Evolutionary conservation across 2,329 filamentous ascomycete species (phyloP).

Genomic region (Dothidotthia symphoricarpi): DNA sequence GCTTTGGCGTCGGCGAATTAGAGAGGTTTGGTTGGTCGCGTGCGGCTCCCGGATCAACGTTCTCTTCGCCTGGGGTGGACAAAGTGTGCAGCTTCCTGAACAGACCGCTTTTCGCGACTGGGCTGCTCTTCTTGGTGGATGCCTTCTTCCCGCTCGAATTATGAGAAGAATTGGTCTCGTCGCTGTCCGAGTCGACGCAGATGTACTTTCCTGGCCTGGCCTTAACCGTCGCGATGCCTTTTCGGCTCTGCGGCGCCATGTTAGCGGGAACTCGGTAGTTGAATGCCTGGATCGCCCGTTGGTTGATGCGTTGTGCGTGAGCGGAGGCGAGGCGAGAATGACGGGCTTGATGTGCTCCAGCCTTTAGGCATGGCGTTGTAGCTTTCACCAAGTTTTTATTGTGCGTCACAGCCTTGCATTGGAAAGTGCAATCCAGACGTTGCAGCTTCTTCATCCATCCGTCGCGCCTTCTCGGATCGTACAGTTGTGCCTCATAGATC

Average conservation of each 20-base stretch:
- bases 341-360: constrained; percentile 25
- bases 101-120: background rate
- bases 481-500: constrained; percentile 11
- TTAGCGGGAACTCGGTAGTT: constrained; percentile 9
- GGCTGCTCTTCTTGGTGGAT: background rate
- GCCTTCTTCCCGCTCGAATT: background rate
- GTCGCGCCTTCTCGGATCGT: constrained; percentile 18
- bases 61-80: constrained; percentile 7
- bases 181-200: constrained; percentile 9
- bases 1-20: constrained; percentile 11
- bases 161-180: constrained; percentile 2
- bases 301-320: constrained; percentile 15
- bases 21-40: constrained; percentile 20
- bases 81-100: background rate
- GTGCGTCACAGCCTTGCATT: constrained; percentile 4
- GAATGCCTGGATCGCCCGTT: constrained; percentile 17
- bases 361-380: constrained; percentile 15
- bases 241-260: constrained; percentile 19
- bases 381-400: constrained; percentile 8
- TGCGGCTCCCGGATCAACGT: constrained; percentile 10
- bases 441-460: constrained; percentile 11
- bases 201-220: constrained; percentile 16
- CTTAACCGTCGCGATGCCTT: constrained; percentile 26
- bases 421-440: constrained; percentile 2
- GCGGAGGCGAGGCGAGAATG: constrained; percentile 26